phyloP scores from a whole-genome alignment of 2,329 filamentous ascomycete genomes.

The Phaeophleospora eucalypticola region DNA sequence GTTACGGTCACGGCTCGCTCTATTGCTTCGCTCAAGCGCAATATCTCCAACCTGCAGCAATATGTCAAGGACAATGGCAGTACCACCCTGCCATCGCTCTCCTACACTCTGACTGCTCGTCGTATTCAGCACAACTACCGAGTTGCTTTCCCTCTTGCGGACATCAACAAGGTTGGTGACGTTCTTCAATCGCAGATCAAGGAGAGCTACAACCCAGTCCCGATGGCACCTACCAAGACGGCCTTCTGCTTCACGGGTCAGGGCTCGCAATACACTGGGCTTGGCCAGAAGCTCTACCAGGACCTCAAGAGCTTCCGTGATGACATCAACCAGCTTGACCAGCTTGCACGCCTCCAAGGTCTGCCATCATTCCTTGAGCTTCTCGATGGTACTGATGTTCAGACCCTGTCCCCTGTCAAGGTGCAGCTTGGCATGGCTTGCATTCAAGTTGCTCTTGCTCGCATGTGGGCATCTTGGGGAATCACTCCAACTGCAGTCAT shows the following conservation, averaged over 20 bases:
- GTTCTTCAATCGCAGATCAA: constrained; percentile 46
- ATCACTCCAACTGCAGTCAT: constrained; percentile 52
- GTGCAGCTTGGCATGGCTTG: constrained; percentile 52
- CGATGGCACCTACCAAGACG: constrained; percentile 49
- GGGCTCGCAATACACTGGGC: constrained; percentile 50
- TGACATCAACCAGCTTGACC: constrained; percentile 49
- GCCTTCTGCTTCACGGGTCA: constrained; percentile 53
- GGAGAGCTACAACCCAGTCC: constrained; percentile 50
- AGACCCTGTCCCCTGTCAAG: constrained; percentile 49
- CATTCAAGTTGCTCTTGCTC: constrained; percentile 50
- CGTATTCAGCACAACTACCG: constrained; percentile 54
- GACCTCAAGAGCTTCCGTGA: constrained; percentile 46
- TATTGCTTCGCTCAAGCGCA: constrained; percentile 50
- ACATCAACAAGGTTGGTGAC: constrained; percentile 45
- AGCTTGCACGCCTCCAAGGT: constrained; percentile 43
- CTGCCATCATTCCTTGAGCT: constrained; percentile 49
- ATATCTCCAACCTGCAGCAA: constrained; percentile 45
- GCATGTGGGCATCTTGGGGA: constrained; percentile 52
- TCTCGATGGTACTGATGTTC: constrained; percentile 46
- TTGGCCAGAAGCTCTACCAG: constrained; percentile 49
- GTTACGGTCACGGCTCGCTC: constrained; percentile 50
- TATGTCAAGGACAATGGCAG: constrained; percentile 45
- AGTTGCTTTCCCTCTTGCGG: constrained; percentile 44
- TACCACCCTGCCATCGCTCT: constrained; percentile 46
- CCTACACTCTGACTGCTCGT: constrained; percentile 51